Evolutionary conservation across 2,329 filamentous ascomycete species (phyloP), one percentile per base, ranked within the genome.

Genomic region (Pyrenophora teres): DNA sequence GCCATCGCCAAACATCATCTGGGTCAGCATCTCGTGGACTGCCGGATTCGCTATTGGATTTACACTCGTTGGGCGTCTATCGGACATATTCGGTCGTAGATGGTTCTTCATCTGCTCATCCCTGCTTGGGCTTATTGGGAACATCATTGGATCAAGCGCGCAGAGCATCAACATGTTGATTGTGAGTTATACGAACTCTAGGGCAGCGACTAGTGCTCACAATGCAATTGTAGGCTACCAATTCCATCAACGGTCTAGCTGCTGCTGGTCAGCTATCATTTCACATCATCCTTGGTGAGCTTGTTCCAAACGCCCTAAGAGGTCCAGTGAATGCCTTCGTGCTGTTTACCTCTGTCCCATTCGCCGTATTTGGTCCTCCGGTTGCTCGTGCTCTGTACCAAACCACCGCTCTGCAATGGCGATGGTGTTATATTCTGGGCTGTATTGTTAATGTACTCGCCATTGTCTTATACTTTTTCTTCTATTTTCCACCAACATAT

Each of bases 181-280:
- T 39, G 67, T 64, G 39, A 35, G 64, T 52, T 39, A 10, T 21
- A 8, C 3, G 12, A 13, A 23, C 18, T 18, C 13, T 19, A 8
- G 16, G 10, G 4, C 4, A 40, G 10, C n/a, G n/a, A 2, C 8
- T 16, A 12, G 3, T 18, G 30, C 56, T 62, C 10, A 60, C 30
- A 15, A 1, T 37, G 58, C 30, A 16, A 1, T 37, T 12, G 9
- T 9, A 65, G 64, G 64, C 55, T 5, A 66, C 65, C 4, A 68
- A 69, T 42, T 59, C 60, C 6, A 67, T 75, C 47, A 73, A 75
- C 21, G 73, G 73, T 3, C 63, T 75, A 16, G 73, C 71, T 5
- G 70, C 71, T 35, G 70, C 73, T 18, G 72, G 71, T 31, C 73
- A 76, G 53, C 63, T 73, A 2, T 75, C 72, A 0, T 75, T 75